Evolutionary conservation across 371 early-diverging fungal species (phyloP).

Genomic region (Fennellomyces sp.): DNA sequence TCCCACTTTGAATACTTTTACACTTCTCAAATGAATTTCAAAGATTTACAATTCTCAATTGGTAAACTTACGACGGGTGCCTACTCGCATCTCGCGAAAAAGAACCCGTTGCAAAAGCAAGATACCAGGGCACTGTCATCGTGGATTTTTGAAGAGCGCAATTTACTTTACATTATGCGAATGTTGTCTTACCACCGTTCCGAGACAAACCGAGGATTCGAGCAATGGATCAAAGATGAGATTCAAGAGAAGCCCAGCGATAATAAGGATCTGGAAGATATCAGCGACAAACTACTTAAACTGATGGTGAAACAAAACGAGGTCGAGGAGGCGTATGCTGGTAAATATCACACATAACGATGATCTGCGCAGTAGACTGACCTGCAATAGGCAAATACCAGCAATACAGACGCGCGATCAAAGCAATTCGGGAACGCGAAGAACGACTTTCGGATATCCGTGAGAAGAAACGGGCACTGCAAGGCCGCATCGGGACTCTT

Average conservation of each 20-base stretch:
- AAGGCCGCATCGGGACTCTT: constrained; percentile 36
- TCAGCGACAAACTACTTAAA: constrained; percentile 34
- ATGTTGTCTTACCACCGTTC: constrained; percentile 35
- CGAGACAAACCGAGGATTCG: constrained; percentile 35
- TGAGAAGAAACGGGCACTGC: constrained; percentile 46
- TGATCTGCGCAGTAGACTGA: background rate
- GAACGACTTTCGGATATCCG: constrained; percentile 38
- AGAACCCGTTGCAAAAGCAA: constrained; percentile 47
- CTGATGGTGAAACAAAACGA: constrained; percentile 37
- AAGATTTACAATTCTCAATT: constrained; percentile 46
- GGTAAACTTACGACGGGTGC: constrained; percentile 44
- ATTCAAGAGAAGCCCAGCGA: constrained; percentile 23
- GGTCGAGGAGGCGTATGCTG: constrained; percentile 40
- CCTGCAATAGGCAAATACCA: constrained; percentile 34
- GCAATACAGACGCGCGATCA: constrained; percentile 48
- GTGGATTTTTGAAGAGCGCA: constrained; percentile 50
- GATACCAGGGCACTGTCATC: constrained; percentile 39
- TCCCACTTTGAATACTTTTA: background rate
- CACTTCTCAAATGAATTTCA: constrained; percentile 34
- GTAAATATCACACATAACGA: constrained; percentile 16
- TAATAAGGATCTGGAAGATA: constrained; percentile 41
- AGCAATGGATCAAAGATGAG: constrained; percentile 39
- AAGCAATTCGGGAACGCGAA: constrained; percentile 50
- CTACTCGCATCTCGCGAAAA: constrained; percentile 41
- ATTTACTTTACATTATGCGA: constrained; percentile 37